Evolutionary conservation across 2,329 filamentous ascomycete genomes (phyloP), one percentile per base, ranked within the genome.

Genomic region (Xylariaceae sp.): DNA sequence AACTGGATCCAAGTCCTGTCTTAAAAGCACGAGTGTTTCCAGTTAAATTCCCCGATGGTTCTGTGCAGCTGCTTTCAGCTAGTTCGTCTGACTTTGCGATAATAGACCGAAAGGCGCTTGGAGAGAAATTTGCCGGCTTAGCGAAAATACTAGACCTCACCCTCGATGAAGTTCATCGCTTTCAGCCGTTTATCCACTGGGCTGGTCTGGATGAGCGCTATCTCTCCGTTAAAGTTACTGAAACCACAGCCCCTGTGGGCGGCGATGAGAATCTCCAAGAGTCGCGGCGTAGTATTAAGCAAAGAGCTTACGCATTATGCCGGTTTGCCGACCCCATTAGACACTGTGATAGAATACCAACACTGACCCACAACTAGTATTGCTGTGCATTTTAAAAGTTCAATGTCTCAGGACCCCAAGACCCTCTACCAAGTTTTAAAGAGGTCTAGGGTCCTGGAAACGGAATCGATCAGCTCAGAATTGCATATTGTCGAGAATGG

Each of bases 131-230:
- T 44, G 21, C 43, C 0, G 16, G 47, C 1, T 63, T 50, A 6
- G 67, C 69, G 1, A 74, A 69, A 44, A 51, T 73, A 3, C 61
- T 78, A 0, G 74, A 76, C 51, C 77, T 76, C 51, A 61, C 48
- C 0, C 39, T 75, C 2, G 66, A 74, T 4, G 71, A 78, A 3
- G 61, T 75, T 2, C 61, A 58, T 1, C 58, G 53, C 0, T 55
- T 79, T 0, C 52, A 50, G 3, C 66, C 66, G 1, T 71, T 78
- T 4, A 12, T 78, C 1, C 39, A 62, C 0, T 79, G 76, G 76
- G 49, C 65, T 2, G 56, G 64, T 0, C 56, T 78, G 0, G 65
- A 69, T 6, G 26, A 51, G 0, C 64, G 72, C 5, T 75, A 70
- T 50, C 41, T 78, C 1, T 77, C 75, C 0, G 41, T 7, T 2